Conservation (phyloP, 306 rosid genomes). For the Geum urbanum region DNA sequence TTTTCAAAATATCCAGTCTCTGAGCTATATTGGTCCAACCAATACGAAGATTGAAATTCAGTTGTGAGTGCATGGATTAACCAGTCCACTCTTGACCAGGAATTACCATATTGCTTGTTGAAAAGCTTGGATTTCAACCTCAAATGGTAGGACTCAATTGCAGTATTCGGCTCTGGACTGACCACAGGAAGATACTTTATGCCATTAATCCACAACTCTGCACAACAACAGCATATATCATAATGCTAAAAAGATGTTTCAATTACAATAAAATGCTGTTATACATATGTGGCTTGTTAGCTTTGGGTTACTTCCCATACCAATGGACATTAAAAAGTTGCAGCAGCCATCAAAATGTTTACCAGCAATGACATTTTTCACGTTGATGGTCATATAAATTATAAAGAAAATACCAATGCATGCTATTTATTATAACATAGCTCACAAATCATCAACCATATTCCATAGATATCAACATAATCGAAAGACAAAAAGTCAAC, state of each 20-base stretch:
- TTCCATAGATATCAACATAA: not conserved
- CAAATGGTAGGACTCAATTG: constrained; percentile 64
- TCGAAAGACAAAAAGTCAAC: constrained; percentile 3
- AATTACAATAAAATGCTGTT: constrained; percentile 10
- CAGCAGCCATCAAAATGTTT: not conserved
- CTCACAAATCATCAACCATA: constrained; percentile 4
- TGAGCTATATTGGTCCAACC: constrained; percentile 64
- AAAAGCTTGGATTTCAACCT: constrained; percentile 58
- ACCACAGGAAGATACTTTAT: constrained; percentile 54
- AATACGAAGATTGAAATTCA: constrained; percentile 56
- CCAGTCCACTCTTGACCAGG: constrained; percentile 67
- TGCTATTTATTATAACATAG: not conserved
- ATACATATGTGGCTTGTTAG: not conserved
- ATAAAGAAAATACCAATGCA: not conserved
- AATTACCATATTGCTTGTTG: constrained; percentile 43
- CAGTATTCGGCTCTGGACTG: constrained; percentile 60
- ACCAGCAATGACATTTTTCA: not conserved
- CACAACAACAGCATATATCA: constrained; percentile 30
- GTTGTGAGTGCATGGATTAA: constrained; percentile 61
- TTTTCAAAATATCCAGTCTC: constrained; percentile 60
- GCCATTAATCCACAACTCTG: constrained; percentile 64
- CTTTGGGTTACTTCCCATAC: not conserved
- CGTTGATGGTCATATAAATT: not conserved
- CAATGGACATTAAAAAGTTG: not conserved
- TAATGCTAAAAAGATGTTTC: constrained; percentile 15